Percentiles rank a stretch among this genome's conserved stretches.
Evolutionary conservation across 176 grass and related monocot species (phyloP).

Genomic region (Oryza brachyantha): DNA sequence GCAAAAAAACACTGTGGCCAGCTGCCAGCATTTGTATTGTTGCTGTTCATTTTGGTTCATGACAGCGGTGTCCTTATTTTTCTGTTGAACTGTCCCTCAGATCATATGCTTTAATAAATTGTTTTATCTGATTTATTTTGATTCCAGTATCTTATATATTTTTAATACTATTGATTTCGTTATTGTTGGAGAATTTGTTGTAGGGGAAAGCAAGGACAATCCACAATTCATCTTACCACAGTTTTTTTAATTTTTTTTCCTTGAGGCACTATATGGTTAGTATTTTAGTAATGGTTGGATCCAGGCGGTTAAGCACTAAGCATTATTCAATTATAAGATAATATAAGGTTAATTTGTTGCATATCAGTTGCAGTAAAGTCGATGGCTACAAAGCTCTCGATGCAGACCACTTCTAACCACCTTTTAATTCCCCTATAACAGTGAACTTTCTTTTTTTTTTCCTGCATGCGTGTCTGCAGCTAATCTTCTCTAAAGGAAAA

Average conservation of each 20-base stretch:
- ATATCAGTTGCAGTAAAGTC: constrained; percentile 39
- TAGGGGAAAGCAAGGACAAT: not conserved
- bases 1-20: not conserved
- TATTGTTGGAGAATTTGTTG: not conserved
- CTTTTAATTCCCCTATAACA: constrained; percentile 34
- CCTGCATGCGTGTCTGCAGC: constrained; percentile 23
- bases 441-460: constrained; percentile 35
- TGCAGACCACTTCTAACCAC: constrained; percentile 46
- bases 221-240: constrained; percentile 35
- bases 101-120: not conserved
- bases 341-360: constrained; percentile 35
- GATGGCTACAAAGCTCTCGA: constrained; percentile 29
- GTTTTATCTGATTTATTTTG: not conserved
- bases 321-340: constrained; percentile 52
- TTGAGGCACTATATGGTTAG: constrained; percentile 24
- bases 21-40: not conserved
- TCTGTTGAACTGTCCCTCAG: not conserved
- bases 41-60: not conserved
- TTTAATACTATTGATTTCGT: not conserved
- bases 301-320: constrained; percentile 62
- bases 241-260: constrained; percentile 23
- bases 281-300: constrained; percentile 48
- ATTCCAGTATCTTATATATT: constrained; percentile 6
- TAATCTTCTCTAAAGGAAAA: constrained; percentile 25
- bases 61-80: not conserved